phyloP scores from a whole-genome alignment of 2,329 filamentous ascomycete species.

The Myriosclerotinia duriaeana region DNA sequence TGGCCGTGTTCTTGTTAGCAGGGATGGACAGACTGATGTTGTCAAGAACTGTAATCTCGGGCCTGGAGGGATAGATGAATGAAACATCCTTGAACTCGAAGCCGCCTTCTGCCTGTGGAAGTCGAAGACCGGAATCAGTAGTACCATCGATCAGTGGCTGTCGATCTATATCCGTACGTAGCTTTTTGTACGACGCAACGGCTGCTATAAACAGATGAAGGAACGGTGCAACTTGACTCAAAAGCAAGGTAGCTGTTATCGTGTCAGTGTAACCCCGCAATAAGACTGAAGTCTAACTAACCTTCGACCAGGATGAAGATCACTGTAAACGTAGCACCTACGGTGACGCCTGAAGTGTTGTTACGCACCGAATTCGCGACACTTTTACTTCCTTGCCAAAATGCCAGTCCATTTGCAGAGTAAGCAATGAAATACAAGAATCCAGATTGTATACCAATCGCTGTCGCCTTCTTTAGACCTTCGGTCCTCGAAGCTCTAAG shows the following conservation, averaged over 20 bases:
- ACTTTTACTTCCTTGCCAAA: slow-evolving; percentile 56
- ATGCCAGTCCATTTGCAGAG: slow-evolving; percentile 57
- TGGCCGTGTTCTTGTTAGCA: slow-evolving; percentile 48
- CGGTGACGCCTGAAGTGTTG: slow-evolving; percentile 27
- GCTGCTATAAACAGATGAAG: slow-evolving; percentile 61
- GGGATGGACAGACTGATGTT: slow-evolving; percentile 37
- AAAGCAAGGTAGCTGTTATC: slow-evolving; percentile 49
- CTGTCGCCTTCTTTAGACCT: slow-evolving; percentile 51
- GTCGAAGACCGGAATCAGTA: slow-evolving; percentile 21
- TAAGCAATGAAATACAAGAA: slow-evolving; percentile 40
- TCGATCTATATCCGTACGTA: slow-evolving; percentile 41
- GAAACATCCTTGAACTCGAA: slow-evolving; percentile 19
- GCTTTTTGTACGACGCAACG: slow-evolving; percentile 56
- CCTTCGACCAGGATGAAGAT: slow-evolving; percentile 54
- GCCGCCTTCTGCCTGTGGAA: slow-evolving; percentile 21
- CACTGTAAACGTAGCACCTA: slow-evolving; percentile 49
- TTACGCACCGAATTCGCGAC: slow-evolving; percentile 44
- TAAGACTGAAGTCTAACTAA: slow-evolving; percentile 35
- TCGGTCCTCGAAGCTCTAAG: slow-evolving; percentile 46
- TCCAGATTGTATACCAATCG: slow-evolving; percentile 51
- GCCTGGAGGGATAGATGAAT: slow-evolving; percentile 38
- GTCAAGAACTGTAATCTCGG: slow-evolving; percentile 38
- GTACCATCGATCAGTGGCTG: slow-evolving; percentile 32
- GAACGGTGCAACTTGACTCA: slow-evolving; percentile 62
- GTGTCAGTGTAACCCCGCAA: slow-evolving; percentile 13